A percentile compares a stretch with the other conserved stretches of the same genome.
Conservation (phyloP, 2,329 filamentous ascomycete genomes). For the Scedosporium dehoogii region DNA sequence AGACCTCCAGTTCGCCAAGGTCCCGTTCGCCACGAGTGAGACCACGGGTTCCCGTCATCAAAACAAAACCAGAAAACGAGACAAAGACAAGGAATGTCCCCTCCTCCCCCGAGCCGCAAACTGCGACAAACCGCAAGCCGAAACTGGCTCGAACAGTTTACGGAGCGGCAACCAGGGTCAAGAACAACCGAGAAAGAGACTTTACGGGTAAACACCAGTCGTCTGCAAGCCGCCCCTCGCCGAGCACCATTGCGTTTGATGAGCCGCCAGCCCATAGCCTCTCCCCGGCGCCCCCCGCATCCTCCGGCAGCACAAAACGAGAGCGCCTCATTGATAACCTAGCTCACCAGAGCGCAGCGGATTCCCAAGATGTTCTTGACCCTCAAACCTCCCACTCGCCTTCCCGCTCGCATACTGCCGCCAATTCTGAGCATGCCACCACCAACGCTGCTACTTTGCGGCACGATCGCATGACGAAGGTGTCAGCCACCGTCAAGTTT, state of each 20-base stretch:
- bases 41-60: not conserved
- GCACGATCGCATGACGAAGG: slow-evolving; percentile 12
- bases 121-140: no score
- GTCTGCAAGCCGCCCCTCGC: not conserved
- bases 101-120: no score
- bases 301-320: not conserved
- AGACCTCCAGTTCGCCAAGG: not conserved
- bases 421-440: not conserved
- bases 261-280: not conserved
- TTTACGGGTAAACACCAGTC: no score
- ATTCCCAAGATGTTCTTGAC: slow-evolving; percentile 11
- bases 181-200: no score
- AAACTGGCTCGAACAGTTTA: no score
- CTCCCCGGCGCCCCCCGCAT: not conserved
- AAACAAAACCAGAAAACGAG: no score
- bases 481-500: slow-evolving; percentile 18
- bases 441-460: not conserved
- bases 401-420: not conserved
- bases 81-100: no score
- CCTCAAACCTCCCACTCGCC: not conserved
- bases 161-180: no score
- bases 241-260: not conserved
- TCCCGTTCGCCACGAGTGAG: not conserved
- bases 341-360: slow-evolving; percentile 27
- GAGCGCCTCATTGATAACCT: slow-evolving; percentile 31